A percentile compares a stretch with the other conserved stretches of the same genome.
Conservation (phyloP, 345 rosid species). For the Eucalyptus curtisii region DNA sequence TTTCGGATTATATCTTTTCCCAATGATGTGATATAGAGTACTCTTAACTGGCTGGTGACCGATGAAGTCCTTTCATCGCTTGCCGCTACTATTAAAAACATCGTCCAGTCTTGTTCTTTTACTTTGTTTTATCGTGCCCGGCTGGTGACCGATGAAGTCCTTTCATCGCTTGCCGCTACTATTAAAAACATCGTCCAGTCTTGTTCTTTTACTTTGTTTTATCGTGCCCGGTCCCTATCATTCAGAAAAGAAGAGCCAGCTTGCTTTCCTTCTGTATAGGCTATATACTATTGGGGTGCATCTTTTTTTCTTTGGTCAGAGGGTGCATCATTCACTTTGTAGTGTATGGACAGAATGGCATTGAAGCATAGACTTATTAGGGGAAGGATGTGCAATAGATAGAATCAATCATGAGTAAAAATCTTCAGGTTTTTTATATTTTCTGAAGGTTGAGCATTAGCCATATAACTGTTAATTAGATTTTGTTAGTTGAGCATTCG, state of each 20-base stretch:
- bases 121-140: background rate
- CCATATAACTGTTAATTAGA: background rate
- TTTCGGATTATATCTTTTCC: background rate
- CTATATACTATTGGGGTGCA: fast-evolving
- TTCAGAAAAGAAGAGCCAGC: background rate
- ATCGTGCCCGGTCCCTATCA: background rate
- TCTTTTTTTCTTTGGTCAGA: no score
- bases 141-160: background rate
- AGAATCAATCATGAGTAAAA: background rate
- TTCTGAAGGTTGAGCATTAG: background rate
- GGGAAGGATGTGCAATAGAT: background rate
- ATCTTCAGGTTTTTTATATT: fast-evolving
- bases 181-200: fast-evolving
- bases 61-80: background rate
- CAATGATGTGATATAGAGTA: background rate
- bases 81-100: fast-evolving
- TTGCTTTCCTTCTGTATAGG: background rate
- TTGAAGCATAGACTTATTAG: background rate
- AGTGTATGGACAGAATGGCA: background rate
- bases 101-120: background rate
- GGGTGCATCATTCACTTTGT: background rate
- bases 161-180: background rate
- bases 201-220: background rate
- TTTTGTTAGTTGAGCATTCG: background rate
- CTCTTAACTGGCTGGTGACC: background rate